Percentiles rank a stretch among this genome's conserved stretches.
phyloP scores from a whole-genome alignment of 148 eudicot genomes.

The Rheum nobile region DNA sequence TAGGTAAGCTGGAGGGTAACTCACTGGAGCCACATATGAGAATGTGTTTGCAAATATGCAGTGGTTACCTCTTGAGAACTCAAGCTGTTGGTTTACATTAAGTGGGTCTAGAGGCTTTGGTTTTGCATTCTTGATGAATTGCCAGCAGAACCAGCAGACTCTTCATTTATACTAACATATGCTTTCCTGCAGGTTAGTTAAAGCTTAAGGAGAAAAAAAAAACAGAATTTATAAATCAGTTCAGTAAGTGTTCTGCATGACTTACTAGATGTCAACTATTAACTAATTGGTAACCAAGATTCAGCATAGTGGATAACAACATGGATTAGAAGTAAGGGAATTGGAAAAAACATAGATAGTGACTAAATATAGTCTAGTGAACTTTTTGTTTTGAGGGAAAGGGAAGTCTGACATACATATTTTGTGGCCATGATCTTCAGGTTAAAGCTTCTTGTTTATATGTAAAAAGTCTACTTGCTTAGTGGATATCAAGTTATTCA shows the following conservation, averaged over 20 bases:
- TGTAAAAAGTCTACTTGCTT: not conserved
- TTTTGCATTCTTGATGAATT: conserved; percentile 14
- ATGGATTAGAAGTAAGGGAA: too few relatives aligned
- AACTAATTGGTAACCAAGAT: too few relatives aligned
- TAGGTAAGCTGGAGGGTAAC: conserved; percentile 32
- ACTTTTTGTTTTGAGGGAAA: not conserved
- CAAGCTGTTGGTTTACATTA: conserved; percentile 34
- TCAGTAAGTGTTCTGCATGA: too few relatives aligned
- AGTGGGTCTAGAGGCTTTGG: conserved; percentile 32
- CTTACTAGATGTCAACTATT: too few relatives aligned
- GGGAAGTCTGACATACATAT: not conserved
- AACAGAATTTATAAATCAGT: too few relatives aligned
- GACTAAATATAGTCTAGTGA: too few relatives aligned
- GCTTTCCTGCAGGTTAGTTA: conserved; percentile 4
- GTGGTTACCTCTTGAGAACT: conserved; percentile 13
- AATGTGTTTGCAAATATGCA: conserved; percentile 7
- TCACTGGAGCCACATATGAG: conserved; percentile 26
- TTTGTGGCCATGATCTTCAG: not conserved
- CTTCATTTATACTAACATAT: conserved; percentile 14
- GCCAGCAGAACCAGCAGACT: conserved; percentile 19
- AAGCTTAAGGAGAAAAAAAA: not conserved
- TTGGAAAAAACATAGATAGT: too few relatives aligned
- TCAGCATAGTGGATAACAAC: too few relatives aligned
- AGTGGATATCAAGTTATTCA: not conserved
- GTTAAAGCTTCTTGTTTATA: not conserved